Evolutionary conservation across 805 yeast genomes (phyloP), one percentile per base, ranked within the genome.

Genomic region (Jamesozyma spencerorum): DNA sequence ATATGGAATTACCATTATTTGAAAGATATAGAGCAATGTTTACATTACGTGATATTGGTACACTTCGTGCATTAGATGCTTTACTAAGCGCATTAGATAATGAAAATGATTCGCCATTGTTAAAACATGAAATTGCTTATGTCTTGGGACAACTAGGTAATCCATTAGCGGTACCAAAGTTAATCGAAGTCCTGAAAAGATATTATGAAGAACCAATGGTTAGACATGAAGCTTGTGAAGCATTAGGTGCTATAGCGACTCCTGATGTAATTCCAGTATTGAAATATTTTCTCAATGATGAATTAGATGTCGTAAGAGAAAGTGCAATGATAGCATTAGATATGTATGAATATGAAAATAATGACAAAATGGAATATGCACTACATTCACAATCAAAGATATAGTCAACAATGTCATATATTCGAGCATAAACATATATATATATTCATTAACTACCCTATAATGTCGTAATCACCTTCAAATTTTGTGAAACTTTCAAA

Each of bases 151-250:
- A 90, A 69, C 70, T 90, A 57, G 82, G 94, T 59, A 86, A 85
- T 63, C 96, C 97, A 18, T 85, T 79, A 24, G 79, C 92, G 24
- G 94, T 90, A 26, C 95, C 95, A 19, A 70, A 90, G n/a, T 74
- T 92, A 46, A 72, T 85, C 43, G 78, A 84, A 64, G 85, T 90
- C 2, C 72, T 92, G 51, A 77, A 77, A 51, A 76, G 84, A 61
- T 74, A 70, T 39, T 54, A 64, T 10, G 95, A 90, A 67, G 97
- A 92, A 38, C 94, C 92, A 45, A 90, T 90, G 98, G 97, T 92
- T 26, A 81, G 98, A 66, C 98, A 90, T 60, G 98, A 90, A 67
- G 97, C 97, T 41, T 97, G 97, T 18, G 98, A 90, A 66, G 97
- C 97, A 17, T 71, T 92, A 52, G 97, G 97, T 14, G 76, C 94